Evolutionary conservation across 2,329 filamentous ascomycete species (phyloP).

Genomic region (Ophiocordyceps camponoti-leonardi): DNA sequence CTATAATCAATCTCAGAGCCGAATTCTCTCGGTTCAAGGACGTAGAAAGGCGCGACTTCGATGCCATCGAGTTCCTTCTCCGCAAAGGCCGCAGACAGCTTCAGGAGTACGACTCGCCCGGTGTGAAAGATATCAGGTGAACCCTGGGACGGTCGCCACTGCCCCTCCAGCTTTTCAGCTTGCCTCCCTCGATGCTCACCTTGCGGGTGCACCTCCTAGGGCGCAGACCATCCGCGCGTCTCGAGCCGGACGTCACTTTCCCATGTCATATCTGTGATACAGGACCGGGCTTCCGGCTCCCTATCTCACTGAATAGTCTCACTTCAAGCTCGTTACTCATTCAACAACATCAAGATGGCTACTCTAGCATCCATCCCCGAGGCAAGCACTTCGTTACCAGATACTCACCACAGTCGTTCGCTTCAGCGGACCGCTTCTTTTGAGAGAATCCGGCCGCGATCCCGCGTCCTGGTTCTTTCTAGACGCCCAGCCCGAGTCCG

Average conservation of each 20-base stretch:
- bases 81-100: slow-evolving; percentile 69
- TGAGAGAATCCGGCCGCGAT: slow-evolving; percentile 7
- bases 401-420: slow-evolving; percentile 4
- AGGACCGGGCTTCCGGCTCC: not conserved
- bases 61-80: slow-evolving; percentile 68
- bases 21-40: slow-evolving; percentile 59
- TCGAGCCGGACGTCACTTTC: slow-evolving; percentile 1
- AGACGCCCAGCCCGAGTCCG: slow-evolving; percentile 9
- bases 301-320: slow-evolving; percentile 9
- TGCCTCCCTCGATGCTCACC: not conserved
- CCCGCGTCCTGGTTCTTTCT: slow-evolving; percentile 11
- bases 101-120: slow-evolving; percentile 63
- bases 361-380: slow-evolving; percentile 11
- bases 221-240: not conserved
- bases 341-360: slow-evolving; percentile 9
- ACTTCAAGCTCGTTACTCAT: slow-evolving; percentile 4
- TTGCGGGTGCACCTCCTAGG: not conserved
- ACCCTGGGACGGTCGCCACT: not conserved
- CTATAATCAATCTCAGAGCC: slow-evolving; percentile 5
- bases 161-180: not conserved
- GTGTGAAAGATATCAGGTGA: slow-evolving; percentile 57
- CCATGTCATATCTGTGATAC: slow-evolving; percentile 1
- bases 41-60: slow-evolving; percentile 72
- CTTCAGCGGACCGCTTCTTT: slow-evolving; percentile 5
- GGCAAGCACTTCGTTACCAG: slow-evolving; percentile 6